Percentiles rank a stretch among this genome's conserved stretches.
Evolutionary conservation across 805 yeast species (phyloP).

Genomic region (Hyphopichia homilentoma): DNA sequence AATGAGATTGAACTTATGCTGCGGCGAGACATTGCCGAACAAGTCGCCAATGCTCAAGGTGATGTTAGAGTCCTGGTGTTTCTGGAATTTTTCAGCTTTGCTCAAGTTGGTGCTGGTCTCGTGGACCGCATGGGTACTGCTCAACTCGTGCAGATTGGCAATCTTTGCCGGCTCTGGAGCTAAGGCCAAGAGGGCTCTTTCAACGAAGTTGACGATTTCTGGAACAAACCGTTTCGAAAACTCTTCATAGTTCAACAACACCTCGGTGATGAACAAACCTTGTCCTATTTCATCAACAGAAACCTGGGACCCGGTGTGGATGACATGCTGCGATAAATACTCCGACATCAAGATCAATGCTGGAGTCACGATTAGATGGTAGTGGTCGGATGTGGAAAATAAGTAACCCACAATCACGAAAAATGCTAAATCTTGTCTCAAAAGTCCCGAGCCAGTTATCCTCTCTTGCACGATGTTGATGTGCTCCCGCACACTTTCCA

Average conservation of each 20-base stretch:
- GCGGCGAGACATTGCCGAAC: slow-evolving; percentile 8
- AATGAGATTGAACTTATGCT: slow-evolving; percentile 27
- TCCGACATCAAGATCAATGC: slow-evolving; percentile 71
- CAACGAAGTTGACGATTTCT: slow-evolving; percentile 62
- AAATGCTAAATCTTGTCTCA: slow-evolving; percentile 54
- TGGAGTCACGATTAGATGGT: slow-evolving; percentile 88
- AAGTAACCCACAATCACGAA: slow-evolving; percentile 70
- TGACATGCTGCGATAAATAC: slow-evolving; percentile 36
- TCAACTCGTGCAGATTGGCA: slow-evolving; percentile 2
- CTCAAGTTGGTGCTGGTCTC: slow-evolving; percentile 13
- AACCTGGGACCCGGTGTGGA: slow-evolving; percentile 6
- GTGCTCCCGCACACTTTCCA: slow-evolving; percentile 57
- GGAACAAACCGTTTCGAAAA: slow-evolving; percentile 80
- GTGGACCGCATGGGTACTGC: slow-evolving; percentile 7
- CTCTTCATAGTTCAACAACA: slow-evolving; percentile 69
- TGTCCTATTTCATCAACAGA: slow-evolving; percentile 44
- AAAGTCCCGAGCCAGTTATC: slow-evolving; percentile 20
- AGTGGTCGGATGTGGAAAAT: slow-evolving; percentile 94
- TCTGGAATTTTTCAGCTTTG: slow-evolving; percentile 11
- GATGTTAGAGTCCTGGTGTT: slow-evolving; percentile 1
- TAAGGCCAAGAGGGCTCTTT: slow-evolving; percentile 45
- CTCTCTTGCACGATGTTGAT: slow-evolving; percentile 54
- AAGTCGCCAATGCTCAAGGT: slow-evolving; percentile 7
- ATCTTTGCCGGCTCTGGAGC: slow-evolving; percentile 34
- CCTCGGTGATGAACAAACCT: slow-evolving; percentile 65